A percentile compares a stretch with the other conserved stretches of the same genome.
These are phyloP conservation scores for Aspergillus luchuensis DNA, from an alignment of 2,329 filamentous ascomycete genomes.

Conservation along the genomic window DNA sequence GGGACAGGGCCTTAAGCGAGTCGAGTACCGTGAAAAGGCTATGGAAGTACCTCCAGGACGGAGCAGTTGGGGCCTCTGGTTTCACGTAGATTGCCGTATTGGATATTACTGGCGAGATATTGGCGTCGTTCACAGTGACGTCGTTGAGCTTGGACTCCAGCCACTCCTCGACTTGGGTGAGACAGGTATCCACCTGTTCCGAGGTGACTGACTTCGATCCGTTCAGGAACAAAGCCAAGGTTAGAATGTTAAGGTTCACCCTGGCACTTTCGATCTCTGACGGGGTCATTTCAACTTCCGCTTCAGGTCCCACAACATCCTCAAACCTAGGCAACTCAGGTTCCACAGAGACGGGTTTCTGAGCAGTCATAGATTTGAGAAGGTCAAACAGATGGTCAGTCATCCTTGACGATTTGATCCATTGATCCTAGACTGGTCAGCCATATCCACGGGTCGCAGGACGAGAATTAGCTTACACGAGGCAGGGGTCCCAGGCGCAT, in stretches of 20 bases:
- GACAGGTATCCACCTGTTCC: conserved; percentile 32
- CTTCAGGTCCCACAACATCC: conserved; percentile 27
- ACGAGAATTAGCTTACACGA: conserved; percentile 30
- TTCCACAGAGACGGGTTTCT: conserved; percentile 34
- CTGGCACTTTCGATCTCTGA: conserved; percentile 38
- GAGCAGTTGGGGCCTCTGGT: conserved; percentile 30
- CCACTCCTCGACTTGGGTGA: conserved; percentile 36
- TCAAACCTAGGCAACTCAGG: conserved; percentile 31
- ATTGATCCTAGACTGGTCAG: conserved; percentile 38
- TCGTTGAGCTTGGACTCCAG: conserved; percentile 29
- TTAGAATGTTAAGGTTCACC: conserved; percentile 38
- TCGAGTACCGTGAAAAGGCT: conserved; percentile 42
- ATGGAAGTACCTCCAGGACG: conserved; percentile 48
- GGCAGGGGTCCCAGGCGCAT: conserved; percentile 43
- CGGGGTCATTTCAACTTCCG: conserved; percentile 37
- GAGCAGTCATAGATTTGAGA: conserved; percentile 33
- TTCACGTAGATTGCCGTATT: conserved; percentile 30
- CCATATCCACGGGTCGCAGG: neutral
- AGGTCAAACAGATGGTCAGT: conserved; percentile 41
- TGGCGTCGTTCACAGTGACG: conserved; percentile 24
- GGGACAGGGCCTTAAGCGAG: conserved; percentile 42
- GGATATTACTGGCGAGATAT: conserved; percentile 25
- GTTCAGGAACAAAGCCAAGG: conserved; percentile 34
- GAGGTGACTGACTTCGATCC: conserved; percentile 35
- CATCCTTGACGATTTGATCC: conserved; percentile 37